phyloP scores from a whole-genome alignment of 2,329 filamentous ascomycete species.

The Colletotrichum lupini region DNA sequence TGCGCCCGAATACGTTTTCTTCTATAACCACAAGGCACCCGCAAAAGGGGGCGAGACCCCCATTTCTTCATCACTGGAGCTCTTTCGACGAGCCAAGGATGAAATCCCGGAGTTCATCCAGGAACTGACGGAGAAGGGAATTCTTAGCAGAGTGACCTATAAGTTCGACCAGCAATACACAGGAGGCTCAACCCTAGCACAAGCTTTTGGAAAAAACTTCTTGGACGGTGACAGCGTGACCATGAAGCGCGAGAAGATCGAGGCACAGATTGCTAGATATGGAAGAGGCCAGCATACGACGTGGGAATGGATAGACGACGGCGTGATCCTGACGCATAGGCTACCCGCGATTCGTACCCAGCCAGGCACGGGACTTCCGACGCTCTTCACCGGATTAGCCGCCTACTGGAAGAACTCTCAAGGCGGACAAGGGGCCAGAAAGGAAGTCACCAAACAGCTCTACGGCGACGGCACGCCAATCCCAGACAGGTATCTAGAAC shows the following conservation, averaged over 20 bases:
- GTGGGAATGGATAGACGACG: conserved; percentile 59
- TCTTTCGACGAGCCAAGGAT: conserved; percentile 55
- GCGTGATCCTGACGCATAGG: conserved; percentile 54
- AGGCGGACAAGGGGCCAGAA: conserved; percentile 32
- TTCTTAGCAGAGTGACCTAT: conserved; percentile 50
- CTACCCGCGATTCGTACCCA: conserved; percentile 60
- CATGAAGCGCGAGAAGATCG: conserved; percentile 54
- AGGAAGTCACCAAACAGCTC: conserved; percentile 50
- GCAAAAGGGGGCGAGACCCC: conserved; percentile 52
- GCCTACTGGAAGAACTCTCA: conserved; percentile 53
- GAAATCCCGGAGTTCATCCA: conserved; percentile 59
- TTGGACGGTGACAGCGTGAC: conserved; percentile 54
- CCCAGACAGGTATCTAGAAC: conserved; percentile 55
- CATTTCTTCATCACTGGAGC: conserved; percentile 59
- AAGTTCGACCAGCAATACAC: conserved; percentile 54
- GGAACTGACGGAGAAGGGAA: conserved; percentile 55
- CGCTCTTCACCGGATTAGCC: conserved; percentile 57
- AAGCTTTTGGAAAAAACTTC: conserved; percentile 58
- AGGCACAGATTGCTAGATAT: conserved; percentile 59
- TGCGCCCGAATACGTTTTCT: conserved; percentile 62
- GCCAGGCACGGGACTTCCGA: conserved; percentile 55
- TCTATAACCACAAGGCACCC: conserved; percentile 55
- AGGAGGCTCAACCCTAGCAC: conserved; percentile 57
- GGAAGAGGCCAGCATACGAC: conserved; percentile 56
- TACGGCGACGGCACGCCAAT: conserved; percentile 60